These are phyloP conservation scores for Athelia sp. DNA, from an alignment of 1,284 basidiomycete species.

Conservation along the genomic window DNA sequence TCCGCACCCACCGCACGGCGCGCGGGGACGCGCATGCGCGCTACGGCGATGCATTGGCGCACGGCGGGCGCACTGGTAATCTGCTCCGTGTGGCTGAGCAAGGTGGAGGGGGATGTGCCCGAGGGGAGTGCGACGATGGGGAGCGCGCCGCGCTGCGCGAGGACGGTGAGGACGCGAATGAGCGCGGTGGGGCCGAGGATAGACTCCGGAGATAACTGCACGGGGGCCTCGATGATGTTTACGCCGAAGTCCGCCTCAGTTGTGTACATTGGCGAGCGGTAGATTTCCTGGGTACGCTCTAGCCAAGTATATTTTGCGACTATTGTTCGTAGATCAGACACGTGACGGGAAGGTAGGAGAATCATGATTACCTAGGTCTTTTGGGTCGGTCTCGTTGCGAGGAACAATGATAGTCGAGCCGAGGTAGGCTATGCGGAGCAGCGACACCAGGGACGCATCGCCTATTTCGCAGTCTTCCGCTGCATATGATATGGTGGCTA, in stretches of 20 bases:
- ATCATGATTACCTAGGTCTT: background rate
- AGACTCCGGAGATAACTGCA: conserved; percentile 15
- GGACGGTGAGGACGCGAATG: conserved; percentile 16
- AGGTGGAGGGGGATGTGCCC: conserved; percentile 13
- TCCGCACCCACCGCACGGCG: conserved; percentile 16
- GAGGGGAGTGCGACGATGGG: conserved; percentile 11
- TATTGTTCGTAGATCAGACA: too few species aligned
- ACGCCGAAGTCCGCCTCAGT: conserved; percentile 8
- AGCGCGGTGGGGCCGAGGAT: conserved; percentile 19
- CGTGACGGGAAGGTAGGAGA: too few species aligned
- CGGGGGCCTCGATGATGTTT: conserved; percentile 12
- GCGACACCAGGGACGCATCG: conserved; percentile 17
- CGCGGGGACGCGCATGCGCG: conserved; percentile 15
- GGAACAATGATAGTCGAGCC: conserved; percentile 10
- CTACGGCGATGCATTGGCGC: conserved; percentile 15
- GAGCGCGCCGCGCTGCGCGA: conserved; percentile 17
- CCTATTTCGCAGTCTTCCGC: conserved; percentile 11
- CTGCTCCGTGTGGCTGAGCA: conserved; percentile 19
- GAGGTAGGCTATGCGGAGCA: conserved; percentile 18
- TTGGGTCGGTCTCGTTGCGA: conserved; percentile 4
- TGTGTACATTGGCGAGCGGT: conserved; percentile 14
- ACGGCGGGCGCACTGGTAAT: conserved; percentile 19
- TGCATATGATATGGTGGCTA: conserved; percentile 15
- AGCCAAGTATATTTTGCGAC: background rate
- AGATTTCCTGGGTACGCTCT: conserved; percentile 14